phyloP scores from a whole-genome alignment of 106 monocot genomes.

The Iris macrosiphon region DNA sequence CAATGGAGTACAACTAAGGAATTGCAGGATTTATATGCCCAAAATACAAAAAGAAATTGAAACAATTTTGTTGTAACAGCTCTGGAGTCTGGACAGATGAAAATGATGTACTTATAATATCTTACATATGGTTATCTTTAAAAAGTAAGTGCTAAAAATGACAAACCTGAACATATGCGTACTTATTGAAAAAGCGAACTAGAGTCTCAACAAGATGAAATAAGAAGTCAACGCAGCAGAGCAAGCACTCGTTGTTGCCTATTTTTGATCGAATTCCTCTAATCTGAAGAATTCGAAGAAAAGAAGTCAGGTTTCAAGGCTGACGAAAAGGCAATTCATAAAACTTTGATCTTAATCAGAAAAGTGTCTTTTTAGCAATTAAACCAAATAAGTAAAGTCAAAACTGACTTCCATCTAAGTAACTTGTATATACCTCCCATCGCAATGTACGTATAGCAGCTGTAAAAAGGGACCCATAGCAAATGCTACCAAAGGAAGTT shows the following conservation, averaged over 20 bases:
- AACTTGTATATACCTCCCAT: constrained; percentile 49
- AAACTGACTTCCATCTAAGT: background rate
- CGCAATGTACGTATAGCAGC: constrained; percentile 82
- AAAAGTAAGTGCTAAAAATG: background rate
- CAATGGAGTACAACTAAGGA: too few species aligned
- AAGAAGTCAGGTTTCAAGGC: background rate
- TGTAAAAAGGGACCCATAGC: constrained; percentile 89
- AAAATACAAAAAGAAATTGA: too few species aligned
- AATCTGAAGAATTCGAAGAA: constrained; percentile 31
- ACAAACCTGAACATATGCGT: constrained; percentile 83
- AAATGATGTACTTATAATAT: too few species aligned
- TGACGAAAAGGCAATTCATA: background rate
- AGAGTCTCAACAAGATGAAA: constrained; percentile 83
- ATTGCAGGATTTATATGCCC: too few species aligned
- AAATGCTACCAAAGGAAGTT: constrained; percentile 83
- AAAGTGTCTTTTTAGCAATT: background rate
- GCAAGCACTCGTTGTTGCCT: constrained; percentile 77
- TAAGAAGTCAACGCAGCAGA: constrained; percentile 81
- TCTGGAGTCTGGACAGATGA: too few species aligned
- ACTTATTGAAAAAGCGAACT: constrained; percentile 88
- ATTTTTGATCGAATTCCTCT: constrained; percentile 74
- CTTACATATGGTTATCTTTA: too few species aligned
- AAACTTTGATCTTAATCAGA: too few species aligned
- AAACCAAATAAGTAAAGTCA: background rate
- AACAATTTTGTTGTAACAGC: too few species aligned